phyloP scores from a whole-genome alignment of 2,329 filamentous ascomycete species.

The Endoconidiophora polonica region DNA sequence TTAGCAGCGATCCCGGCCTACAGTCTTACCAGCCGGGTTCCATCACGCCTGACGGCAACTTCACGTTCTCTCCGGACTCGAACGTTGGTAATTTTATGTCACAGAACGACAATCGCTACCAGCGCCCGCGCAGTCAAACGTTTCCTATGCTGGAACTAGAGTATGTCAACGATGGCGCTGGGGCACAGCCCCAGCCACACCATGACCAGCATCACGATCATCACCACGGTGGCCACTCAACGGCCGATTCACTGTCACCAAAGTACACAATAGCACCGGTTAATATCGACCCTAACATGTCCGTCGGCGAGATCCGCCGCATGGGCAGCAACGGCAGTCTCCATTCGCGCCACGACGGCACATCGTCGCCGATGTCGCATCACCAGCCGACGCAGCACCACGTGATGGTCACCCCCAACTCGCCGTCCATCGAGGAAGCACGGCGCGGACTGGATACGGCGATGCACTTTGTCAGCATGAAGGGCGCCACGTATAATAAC shows the following conservation, averaged over 20 bases:
- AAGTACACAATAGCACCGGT: neutral
- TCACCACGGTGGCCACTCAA: slow-evolving; percentile 19
- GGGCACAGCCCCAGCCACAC: neutral
- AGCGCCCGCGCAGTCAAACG: slow-evolving; percentile 69
- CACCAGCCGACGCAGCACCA: slow-evolving; percentile 30
- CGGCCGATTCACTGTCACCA: neutral
- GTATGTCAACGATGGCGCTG: slow-evolving; percentile 23
- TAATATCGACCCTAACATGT: neutral
- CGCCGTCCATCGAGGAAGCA: slow-evolving; percentile 12
- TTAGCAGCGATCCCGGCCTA: neutral
- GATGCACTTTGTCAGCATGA: slow-evolving; percentile 12
- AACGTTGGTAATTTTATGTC: slow-evolving; percentile 46
- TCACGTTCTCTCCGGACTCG: slow-evolving; percentile 60
- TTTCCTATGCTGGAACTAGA: slow-evolving; percentile 58
- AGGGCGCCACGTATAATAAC: slow-evolving; percentile 3
- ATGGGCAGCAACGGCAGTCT: slow-evolving; percentile 9
- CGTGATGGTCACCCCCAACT: neutral
- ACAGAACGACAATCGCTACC: slow-evolving; percentile 34
- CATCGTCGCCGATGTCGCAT: neutral
- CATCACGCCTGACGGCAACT: slow-evolving; percentile 57
- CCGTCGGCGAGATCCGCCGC: neutral
- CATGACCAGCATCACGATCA: slow-evolving; percentile 16
- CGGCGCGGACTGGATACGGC: slow-evolving; percentile 12
- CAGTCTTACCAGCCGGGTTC: slow-evolving; percentile 46
- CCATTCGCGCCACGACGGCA: neutral